Evolutionary conservation across 768 basidiomycete species (phyloP), one percentile per base, ranked within the genome.

Genomic region (Mycena kentingensis): DNA sequence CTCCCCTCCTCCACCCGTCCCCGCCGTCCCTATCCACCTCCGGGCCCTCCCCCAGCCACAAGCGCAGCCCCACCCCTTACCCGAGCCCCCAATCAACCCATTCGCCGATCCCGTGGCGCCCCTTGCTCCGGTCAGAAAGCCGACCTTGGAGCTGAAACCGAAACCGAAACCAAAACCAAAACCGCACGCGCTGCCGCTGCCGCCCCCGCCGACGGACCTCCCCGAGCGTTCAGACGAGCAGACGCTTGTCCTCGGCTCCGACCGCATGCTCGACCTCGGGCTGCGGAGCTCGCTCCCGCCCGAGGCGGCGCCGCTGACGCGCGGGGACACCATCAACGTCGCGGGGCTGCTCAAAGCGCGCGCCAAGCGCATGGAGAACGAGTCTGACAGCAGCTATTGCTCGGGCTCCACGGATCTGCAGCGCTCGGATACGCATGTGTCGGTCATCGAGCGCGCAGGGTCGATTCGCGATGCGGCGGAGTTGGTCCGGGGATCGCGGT

Each of bases 391-490:
- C n/a, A n/a, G n/a, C n/a, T n/a, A n/a, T n/a, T n/a, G n/a, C n/a
- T n/a, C n/a, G n/a, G n/a, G n/a, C n/a, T n/a, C n/a, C n/a, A 24
- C 41, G 21, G 5, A 10, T 24, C 34, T 47, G 2, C 22, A 46
- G 21, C 58, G 51, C 25, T 52, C 51, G 22, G 1, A 18, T 26
- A 55, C 58, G 37, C 50, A 44, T 11, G 52, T 51, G 31, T 45
- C 41, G 5, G 48, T 24, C 29, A 60, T 60, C 51, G 58, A 60
- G 51, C 58, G 58, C 34, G 54, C 51, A 4, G 51, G 35, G n/a
- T 60, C 58, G 3, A 60, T 60, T 46, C 26, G 5, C n/a, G 58
- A 52, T 28, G 46, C 49, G 19, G 38, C 49, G 2, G 21, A 27
- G 15, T 37, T 28, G 26, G 18, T 22, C 26, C 34, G 24, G 34